phyloP scores from a whole-genome alignment of 179 eudicot species.

The Vitellaria paradoxa region DNA sequence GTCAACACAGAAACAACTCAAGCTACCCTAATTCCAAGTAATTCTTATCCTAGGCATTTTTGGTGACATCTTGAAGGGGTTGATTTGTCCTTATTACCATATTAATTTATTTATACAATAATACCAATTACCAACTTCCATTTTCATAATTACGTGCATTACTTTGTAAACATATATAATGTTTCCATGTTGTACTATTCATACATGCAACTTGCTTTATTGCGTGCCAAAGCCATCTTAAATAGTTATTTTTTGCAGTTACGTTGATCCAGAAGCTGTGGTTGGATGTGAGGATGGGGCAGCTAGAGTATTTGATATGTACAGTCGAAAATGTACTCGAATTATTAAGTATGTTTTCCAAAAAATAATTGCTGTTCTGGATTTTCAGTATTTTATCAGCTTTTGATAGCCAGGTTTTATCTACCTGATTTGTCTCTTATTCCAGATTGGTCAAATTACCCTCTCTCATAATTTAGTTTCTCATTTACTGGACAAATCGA shows the following conservation, averaged over 20 bases:
- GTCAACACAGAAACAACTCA: neutral
- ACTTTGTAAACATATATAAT: too few species aligned
- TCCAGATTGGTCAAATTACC: neutral
- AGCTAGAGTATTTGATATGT: slow-evolving; percentile 89
- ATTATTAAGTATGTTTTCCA: slow-evolving; percentile 57
- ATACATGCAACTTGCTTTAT: too few species aligned
- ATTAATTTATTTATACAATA: neutral
- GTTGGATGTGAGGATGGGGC: slow-evolving; percentile 91
- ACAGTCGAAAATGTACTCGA: slow-evolving; percentile 70
- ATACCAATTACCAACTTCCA: neutral
- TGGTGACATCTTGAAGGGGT: neutral
- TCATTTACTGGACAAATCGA: neutral
- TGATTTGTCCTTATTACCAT: neutral
- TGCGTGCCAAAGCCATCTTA: too few species aligned
- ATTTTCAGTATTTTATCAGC: neutral
- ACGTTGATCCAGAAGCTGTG: slow-evolving; percentile 84
- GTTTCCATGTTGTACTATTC: too few species aligned
- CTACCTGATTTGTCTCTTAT: neutral
- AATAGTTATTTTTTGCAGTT: slow-evolving; percentile 39
- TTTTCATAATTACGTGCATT: neutral
- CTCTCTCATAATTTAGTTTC: neutral
- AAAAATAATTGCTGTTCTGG: neutral
- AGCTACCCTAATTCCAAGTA: neutral
- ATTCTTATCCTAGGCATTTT: neutral
- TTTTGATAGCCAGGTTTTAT: neutral